Percentiles rank a stretch among this genome's conserved stretches.
phyloP scores from a whole-genome alignment of 1,284 basidiomycete genomes.

The Quambalaria eucalypti region DNA sequence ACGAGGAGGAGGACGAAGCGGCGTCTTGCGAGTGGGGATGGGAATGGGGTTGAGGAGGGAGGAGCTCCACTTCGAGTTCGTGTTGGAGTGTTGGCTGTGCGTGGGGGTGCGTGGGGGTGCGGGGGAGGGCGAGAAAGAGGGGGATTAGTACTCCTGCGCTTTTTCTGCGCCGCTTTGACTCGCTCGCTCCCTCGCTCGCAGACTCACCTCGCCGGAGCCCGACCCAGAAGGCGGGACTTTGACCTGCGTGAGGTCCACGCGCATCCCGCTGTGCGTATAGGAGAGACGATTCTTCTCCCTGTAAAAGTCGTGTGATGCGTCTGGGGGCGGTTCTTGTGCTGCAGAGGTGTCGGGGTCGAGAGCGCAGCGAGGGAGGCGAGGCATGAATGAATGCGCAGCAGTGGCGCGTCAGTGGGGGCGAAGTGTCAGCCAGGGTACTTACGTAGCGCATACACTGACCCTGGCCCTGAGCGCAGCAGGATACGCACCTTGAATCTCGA shows the following conservation, averaged over 20 bases:
- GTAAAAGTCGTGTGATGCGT: not conserved
- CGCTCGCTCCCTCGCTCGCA: too few relatives aligned
- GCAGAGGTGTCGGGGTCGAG: not conserved
- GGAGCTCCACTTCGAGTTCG: constrained; percentile 1
- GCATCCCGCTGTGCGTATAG: not conserved
- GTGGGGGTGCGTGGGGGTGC: not conserved
- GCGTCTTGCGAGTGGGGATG: too few relatives aligned
- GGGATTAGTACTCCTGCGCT: not conserved
- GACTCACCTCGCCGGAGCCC: not conserved
- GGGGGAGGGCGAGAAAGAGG: not conserved
- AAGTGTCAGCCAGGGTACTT: too few relatives aligned
- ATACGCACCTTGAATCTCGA: not conserved
- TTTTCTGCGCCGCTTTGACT: not conserved
- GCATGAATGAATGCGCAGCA: too few relatives aligned
- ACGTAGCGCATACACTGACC: too few relatives aligned
- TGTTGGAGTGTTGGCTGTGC: not conserved
- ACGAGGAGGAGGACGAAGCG: too few relatives aligned
- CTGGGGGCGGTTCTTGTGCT: not conserved
- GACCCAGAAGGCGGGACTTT: not conserved
- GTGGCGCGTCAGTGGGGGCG: too few relatives aligned
- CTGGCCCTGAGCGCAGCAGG: not conserved
- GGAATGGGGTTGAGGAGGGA: too few relatives aligned
- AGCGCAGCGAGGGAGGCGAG: not conserved
- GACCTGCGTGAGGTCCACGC: not conserved
- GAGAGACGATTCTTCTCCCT: constrained; percentile 1